Evolutionary conservation across 345 rosid species (phyloP).

Genomic region (Boechera stricta): DNA sequence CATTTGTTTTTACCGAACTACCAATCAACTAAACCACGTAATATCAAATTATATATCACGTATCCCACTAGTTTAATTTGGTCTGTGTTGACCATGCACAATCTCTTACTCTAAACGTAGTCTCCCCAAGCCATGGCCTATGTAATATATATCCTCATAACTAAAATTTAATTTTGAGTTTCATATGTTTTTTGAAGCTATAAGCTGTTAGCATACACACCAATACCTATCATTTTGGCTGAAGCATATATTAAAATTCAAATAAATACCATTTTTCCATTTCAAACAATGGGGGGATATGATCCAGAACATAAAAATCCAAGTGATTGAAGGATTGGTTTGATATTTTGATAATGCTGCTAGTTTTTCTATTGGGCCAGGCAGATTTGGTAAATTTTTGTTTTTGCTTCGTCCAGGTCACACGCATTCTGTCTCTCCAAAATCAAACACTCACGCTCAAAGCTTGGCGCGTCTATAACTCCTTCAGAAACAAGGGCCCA

Average conservation of each 20-base stretch:
- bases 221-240: neutral
- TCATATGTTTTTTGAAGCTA: neutral
- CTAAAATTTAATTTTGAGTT: neutral
- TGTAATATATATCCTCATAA: neutral
- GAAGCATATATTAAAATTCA: neutral
- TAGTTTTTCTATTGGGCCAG: conserved; percentile 38
- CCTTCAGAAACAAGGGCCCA: conserved; percentile 32
- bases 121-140: conserved; percentile 15
- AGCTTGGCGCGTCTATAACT: conserved; percentile 24
- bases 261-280: neutral
- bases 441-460: conserved; percentile 28
- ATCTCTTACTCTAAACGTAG: neutral
- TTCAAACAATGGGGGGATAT: neutral
- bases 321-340: neutral
- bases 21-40: neutral
- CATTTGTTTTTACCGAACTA: conserved; percentile 16
- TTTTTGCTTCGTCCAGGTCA: conserved; percentile 41
- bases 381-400: conserved; percentile 33
- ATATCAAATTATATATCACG: neutral
- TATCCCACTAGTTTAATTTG: conserved; percentile 2
- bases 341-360: conserved; percentile 30
- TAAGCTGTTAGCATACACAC: neutral
- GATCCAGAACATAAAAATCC: neutral
- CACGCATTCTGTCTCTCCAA: conserved; percentile 23
- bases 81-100: conserved; percentile 25